Evolutionary conservation across 352 stramenopile species (phyloP), one percentile per base, ranked within the genome.

Genomic region (Globisporangium lucens): DNA sequence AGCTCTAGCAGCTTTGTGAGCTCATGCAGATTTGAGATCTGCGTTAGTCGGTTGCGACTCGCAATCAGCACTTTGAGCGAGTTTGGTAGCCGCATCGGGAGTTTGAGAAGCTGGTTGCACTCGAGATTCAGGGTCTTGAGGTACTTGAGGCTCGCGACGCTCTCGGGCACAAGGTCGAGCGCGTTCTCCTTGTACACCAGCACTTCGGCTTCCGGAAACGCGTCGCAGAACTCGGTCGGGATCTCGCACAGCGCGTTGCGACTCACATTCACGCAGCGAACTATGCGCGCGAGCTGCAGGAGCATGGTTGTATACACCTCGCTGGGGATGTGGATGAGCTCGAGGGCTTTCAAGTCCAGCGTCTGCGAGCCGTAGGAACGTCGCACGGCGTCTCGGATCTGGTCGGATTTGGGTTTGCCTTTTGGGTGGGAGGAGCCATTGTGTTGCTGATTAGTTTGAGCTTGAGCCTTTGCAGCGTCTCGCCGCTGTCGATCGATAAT

Each of bases 151-250:
- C 68, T 41, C 0, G 65, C 56, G 6, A 90, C 56, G 5, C 56
- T 65, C 2, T 56, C 33, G 6, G 83, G 82, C 0, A 91, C 56
- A 3, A 63, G 43, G 5, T 75, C 72, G 20, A 94, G 73, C 9
- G 76, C 65, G 55, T 94, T 94, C 49, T 92, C 85, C 62, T 89
- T 94, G 66, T 70, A 85, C 63, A 87, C 41, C 2, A 91, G 27
- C 9, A 49, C 75, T 15, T 89, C 77, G 1, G 73, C 75, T 58
- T 90, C 77, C 1, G 71, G 73, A 51, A 94, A 94, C 3, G 77
- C 73, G 4, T 52, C 59, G 36, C 84, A 71, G 64, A 94, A 92
- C n/a, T 27, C 46, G 2, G 73, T 35, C 0, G 83, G 79, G 17
- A 94, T 51, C 63, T 88, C 79, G 0, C 83, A 82, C 4, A 94